Conservation (phyloP, 495 filamentous ascomycete species). For the Arthonia radiata region DNA sequence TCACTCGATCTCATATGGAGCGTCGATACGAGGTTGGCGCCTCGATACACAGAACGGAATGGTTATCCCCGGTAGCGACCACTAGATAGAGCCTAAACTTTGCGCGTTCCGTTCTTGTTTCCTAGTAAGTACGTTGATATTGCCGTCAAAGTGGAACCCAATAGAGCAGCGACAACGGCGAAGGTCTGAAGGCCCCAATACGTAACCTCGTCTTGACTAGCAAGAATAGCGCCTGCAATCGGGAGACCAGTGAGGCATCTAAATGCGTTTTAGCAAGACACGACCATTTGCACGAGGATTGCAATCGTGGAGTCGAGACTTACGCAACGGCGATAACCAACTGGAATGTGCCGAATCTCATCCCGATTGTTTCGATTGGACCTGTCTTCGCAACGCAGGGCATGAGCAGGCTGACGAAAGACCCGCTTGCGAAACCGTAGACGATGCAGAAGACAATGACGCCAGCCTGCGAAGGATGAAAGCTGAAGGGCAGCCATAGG, state of each 20-base stretch:
- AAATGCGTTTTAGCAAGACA: constrained; percentile 1
- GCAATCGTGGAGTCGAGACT: constrained; percentile 1
- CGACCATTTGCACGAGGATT: neutral
- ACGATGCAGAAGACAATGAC: constrained; percentile 12
- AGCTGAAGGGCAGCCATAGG: constrained; percentile 10
- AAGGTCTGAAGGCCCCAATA: too few relatives aligned
- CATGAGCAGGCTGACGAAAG: constrained; percentile 13
- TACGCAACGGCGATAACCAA: constrained; percentile 11
- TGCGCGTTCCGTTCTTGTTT: too few relatives aligned
- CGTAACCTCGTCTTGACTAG: too few relatives aligned
- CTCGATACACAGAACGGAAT: too few relatives aligned
- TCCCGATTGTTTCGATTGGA: constrained; percentile 7
- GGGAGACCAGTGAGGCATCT: constrained; percentile 13
- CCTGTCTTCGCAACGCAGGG: constrained; percentile 14
- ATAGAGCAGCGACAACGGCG: too few relatives aligned
- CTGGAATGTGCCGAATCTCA: constrained; percentile 13
- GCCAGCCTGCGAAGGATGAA: constrained; percentile 8
- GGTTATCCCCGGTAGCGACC: too few relatives aligned
- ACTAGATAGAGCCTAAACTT: too few relatives aligned
- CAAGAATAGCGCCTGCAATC: constrained; percentile 12
- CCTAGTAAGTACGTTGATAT: too few relatives aligned
- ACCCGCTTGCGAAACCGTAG: constrained; percentile 17
- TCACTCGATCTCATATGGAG: too few relatives aligned
- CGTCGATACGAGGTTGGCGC: too few relatives aligned
- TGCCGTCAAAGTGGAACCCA: too few relatives aligned